Percentiles rank a stretch among this genome's conserved stretches.
phyloP scores from a whole-genome alignment of 2,329 filamentous ascomycete genomes.

The Botrytis fragariae region DNA sequence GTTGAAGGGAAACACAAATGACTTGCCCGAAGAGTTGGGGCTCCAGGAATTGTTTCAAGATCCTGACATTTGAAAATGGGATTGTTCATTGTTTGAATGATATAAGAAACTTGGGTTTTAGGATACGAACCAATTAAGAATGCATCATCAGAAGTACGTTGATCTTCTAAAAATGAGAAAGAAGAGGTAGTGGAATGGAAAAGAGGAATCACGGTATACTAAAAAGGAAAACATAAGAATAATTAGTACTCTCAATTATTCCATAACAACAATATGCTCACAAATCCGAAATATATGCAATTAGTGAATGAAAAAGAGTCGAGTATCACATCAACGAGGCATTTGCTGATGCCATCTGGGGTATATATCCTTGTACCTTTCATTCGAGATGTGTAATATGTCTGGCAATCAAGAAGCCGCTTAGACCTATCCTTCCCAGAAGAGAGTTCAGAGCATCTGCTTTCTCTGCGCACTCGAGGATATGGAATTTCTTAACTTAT shows the following conservation, averaged over 20 bases:
- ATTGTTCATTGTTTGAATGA: background rate
- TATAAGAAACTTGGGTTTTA: accelerated
- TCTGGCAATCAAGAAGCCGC: background rate
- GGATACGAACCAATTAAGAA: background rate
- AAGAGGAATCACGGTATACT: too few relatives aligned
- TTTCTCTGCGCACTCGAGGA: background rate
- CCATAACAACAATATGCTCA: background rate
- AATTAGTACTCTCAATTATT: background rate
- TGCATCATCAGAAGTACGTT: background rate
- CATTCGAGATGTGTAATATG: background rate
- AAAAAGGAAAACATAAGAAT: background rate
- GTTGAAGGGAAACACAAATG: background rate
- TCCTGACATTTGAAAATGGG: background rate
- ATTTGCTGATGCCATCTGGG: background rate
- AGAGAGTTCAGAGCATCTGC: background rate
- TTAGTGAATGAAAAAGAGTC: background rate
- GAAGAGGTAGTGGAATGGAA: background rate
- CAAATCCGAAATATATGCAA: background rate
- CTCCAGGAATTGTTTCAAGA: background rate
- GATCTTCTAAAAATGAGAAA: background rate
- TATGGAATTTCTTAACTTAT: too few relatives aligned
- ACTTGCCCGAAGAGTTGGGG: background rate
- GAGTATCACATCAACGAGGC: background rate
- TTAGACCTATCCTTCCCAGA: background rate
- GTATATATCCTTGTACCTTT: background rate